Conservation (phyloP, 306 rosid species). For the Trifolium repens region DNA sequence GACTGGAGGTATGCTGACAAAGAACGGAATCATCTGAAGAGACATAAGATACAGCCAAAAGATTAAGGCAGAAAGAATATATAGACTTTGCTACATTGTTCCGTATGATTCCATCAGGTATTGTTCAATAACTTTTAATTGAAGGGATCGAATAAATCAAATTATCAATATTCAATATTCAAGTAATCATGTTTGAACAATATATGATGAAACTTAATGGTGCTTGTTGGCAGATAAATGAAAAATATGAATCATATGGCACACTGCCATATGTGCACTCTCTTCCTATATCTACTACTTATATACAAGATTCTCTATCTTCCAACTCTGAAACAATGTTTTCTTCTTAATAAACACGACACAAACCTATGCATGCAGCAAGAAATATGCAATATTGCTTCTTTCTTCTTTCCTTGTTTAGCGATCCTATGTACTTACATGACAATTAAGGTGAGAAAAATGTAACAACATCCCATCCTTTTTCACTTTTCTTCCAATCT, state of each 20-base stretch:
- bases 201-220: not conserved
- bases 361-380: too few species aligned
- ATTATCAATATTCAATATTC: constrained; percentile 5
- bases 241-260: not conserved
- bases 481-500: too few species aligned
- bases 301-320: constrained; percentile 10
- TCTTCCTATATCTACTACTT: not conserved
- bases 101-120: constrained; percentile 11
- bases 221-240: not conserved
- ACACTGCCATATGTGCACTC: constrained; percentile 1
- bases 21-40: constrained; percentile 66
- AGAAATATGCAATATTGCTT: too few species aligned
- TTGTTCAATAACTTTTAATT: constrained; percentile 26
- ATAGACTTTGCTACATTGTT: constrained; percentile 15
- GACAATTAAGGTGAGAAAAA: too few species aligned
- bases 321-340: too few species aligned
- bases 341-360: too few species aligned
- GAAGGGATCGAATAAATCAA: constrained; percentile 20
- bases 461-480: too few species aligned
- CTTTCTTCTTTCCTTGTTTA: too few species aligned
- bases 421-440: too few species aligned
- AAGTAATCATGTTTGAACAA: constrained; percentile 14
- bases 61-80: constrained; percentile 19
- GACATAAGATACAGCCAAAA: constrained; percentile 17
- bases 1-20: constrained; percentile 90